phyloP scores from a whole-genome alignment of 1,284 basidiomycete species.

The Apiotrichum mycotoxinovorans region DNA sequence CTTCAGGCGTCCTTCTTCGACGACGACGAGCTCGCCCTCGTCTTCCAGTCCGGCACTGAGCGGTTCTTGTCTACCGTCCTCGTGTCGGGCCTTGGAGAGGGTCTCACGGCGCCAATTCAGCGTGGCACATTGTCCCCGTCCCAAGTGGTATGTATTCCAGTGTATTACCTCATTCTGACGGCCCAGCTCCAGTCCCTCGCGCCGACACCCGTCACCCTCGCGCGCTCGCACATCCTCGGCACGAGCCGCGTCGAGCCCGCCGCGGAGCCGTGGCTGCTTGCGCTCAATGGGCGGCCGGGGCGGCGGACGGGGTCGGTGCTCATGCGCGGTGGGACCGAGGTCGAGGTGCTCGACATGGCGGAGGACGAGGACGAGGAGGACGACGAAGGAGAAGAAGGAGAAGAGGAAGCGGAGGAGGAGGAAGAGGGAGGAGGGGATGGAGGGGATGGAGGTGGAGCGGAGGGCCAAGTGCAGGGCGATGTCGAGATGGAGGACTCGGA shows the following conservation, averaged over 20 bases:
- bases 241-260: background rate
- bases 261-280: conserved; percentile 19
- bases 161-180: no score
- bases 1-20: conserved; percentile 36
- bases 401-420: conserved; percentile 33
- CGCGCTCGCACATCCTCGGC: conserved; percentile 19
- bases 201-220: conserved; percentile 3
- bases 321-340: conserved; percentile 24
- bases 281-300: conserved; percentile 38
- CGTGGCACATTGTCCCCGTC: background rate
- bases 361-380: conserved; percentile 37
- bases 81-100: background rate
- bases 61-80: conserved; percentile 25
- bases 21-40: conserved; percentile 35
- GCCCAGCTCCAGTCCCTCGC: background rate
- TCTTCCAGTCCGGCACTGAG: conserved; percentile 20
- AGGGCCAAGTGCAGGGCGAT: conserved; percentile 24
- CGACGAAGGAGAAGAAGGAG: conserved; percentile 27
- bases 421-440: no score
- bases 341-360: conserved; percentile 41
- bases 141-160: background rate
- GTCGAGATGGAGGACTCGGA: conserved; percentile 13
- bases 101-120: background rate
- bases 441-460: conserved; percentile 35
- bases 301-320: conserved; percentile 36